Base-by-base conservation (phyloP, 306 rosid genomes). In the Fagus sylvatica region DNA sequence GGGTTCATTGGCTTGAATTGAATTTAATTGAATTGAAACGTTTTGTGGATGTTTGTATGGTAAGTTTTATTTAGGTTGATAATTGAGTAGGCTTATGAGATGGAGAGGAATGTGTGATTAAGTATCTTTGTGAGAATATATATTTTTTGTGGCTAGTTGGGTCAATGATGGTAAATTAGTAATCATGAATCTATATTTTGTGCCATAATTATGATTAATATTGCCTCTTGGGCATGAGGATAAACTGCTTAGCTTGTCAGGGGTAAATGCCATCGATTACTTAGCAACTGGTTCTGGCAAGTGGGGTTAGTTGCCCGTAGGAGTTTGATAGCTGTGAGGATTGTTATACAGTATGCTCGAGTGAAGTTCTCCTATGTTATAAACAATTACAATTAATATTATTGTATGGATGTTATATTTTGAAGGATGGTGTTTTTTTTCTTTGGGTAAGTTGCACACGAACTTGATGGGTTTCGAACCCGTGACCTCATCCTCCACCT, bases 1-100 rank as follows among this genome's bases (percentile, higher is more conserved):
- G 28, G 73, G 41, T 72, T 33, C 71, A 78, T 76, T 80, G 79
- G 48, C 79, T 81, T 80, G 19, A 72, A 39, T 72, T 3, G 55
- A 51, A 46, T 72, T 3, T 39, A 51, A 54, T 66, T 66, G 6
- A 6, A 65, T 39, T 17, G 40, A 28, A 39, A 43, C 49, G 30
- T n/a, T 65, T 65, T 39, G 37, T n/a, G 71, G 15, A 46, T 46
- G 51, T 46, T 46, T 46, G 51, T 10, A 10, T 46, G 51, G 15
- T 46, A 10, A 10, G 51, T 46, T 46, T 46, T 46, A 10, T 32
- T 32, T 60, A 12, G 67, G 17, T 60, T 6, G 37, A 6, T 62
- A 12, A 61, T 12, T 11, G 3, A 32, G 36, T 34, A 62, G 12
- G n/a, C 39, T 30, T 30, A 8, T 30, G n/a, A 15, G 69, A 40